phyloP scores from a whole-genome alignment of 2,329 filamentous ascomycete genomes.

The Ophiostoma tasmaniense region DNA sequence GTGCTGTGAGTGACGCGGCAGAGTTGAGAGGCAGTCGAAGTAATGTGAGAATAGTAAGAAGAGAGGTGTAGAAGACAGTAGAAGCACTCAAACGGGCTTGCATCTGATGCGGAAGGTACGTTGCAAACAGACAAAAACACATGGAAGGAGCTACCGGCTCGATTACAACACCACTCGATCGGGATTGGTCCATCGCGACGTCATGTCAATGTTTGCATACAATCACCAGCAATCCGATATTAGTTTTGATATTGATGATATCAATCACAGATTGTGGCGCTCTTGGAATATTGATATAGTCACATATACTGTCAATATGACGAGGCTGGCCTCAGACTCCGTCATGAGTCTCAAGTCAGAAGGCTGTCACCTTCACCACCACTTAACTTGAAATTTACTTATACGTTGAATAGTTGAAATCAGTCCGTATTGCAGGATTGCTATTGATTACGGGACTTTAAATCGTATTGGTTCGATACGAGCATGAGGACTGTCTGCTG shows the following conservation, averaged over 20 bases:
- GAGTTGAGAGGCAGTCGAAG: neutral
- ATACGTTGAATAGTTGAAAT: no score
- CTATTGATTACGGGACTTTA: no score
- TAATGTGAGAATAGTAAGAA: neutral
- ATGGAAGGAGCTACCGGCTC: neutral
- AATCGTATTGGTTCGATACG: neutral
- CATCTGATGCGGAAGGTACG: slow-evolving; percentile 1
- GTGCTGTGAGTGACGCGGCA: neutral
- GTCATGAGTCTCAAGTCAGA: neutral
- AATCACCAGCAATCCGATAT: neutral
- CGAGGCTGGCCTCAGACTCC: neutral
- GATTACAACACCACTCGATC: neutral
- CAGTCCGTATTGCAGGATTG: no score
- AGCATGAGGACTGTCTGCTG: neutral
- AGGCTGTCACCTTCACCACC: neutral
- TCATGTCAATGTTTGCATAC: neutral
- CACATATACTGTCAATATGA: neutral
- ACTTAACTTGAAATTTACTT: no score
- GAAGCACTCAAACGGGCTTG: neutral
- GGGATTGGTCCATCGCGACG: neutral
- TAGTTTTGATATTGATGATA: neutral
- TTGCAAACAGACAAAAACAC: slow-evolving; percentile 1
- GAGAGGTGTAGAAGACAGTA: neutral
- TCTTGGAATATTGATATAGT: neutral
- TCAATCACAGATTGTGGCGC: neutral